These are phyloP conservation scores for Annulohypoxylon moriforme DNA, from an alignment of 495 filamentous ascomycete genomes.

Conservation along the genomic window DNA sequence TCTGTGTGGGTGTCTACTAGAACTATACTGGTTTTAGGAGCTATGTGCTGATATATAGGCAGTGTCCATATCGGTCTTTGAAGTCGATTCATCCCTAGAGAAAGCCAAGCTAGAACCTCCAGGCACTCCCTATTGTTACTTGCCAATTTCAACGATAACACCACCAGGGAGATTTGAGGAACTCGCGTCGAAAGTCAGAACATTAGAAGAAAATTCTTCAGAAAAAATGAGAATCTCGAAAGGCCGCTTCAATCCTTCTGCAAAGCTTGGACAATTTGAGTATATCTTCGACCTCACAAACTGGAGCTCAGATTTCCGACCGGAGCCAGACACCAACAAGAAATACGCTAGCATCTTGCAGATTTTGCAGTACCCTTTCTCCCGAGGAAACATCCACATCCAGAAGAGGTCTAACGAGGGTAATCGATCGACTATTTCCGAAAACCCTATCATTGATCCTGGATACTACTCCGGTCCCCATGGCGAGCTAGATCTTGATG, in stretches of 20 bases:
- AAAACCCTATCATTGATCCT: neutral
- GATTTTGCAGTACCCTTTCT: conserved; percentile 4
- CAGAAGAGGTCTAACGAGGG: neutral
- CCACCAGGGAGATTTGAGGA: neutral
- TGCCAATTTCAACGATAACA: neutral
- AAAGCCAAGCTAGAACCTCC: neutral
- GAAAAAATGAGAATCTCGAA: neutral
- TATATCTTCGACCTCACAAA: neutral
- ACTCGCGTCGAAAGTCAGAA: neutral
- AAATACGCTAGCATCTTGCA: neutral
- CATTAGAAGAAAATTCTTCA: neutral
- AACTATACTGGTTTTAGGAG: too few relatives aligned
- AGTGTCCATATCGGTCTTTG: conserved; percentile 3
- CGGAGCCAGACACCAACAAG: neutral
- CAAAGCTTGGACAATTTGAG: neutral
- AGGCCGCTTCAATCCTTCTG: neutral
- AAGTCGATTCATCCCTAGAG: neutral
- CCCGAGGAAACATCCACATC: conserved; percentile 6
- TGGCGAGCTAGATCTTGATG: conserved; percentile 1
- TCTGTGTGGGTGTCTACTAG: neutral
- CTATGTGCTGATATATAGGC: neutral
- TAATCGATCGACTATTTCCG: neutral
- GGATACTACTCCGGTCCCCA: conserved; percentile 3
- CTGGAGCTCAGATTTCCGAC: conserved; percentile 1
- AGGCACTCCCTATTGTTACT: neutral